These are phyloP conservation scores for Raphanus hybrid DNA, from an alignment of 441 rosid species.

Conservation along the genomic window DNA sequence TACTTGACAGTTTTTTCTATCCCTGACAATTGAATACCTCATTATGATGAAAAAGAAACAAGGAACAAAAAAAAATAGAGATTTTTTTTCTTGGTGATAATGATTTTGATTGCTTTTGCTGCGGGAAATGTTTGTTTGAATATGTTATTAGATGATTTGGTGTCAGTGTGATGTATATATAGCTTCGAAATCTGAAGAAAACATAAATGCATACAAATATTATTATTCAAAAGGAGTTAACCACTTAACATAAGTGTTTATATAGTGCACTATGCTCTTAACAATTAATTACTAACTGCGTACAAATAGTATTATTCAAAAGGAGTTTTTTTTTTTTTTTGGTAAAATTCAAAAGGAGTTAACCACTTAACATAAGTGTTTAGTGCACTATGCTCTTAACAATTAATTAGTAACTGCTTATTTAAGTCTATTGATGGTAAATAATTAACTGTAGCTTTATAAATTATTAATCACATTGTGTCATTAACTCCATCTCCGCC, in stretches of 20 bases:
- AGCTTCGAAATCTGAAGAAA: not conserved
- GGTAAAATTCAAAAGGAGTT: slow-evolving; percentile 2
- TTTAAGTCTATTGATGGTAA: not conserved
- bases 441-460: not conserved
- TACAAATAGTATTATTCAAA: not conserved
- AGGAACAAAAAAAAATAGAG: not conserved
- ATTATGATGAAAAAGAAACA: not conserved
- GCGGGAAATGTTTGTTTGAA: not conserved
- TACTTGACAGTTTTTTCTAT: not conserved
- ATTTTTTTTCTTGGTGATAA: no score
- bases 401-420: not conserved
- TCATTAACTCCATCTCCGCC: not conserved
- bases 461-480: not conserved
- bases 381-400: not conserved
- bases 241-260: not conserved
- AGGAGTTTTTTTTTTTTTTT: no score
- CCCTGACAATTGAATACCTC: not conserved
- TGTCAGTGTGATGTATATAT: not conserved
- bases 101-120: not conserved
- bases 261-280: not conserved
- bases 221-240: not conserved
- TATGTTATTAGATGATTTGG: not conserved
- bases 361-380: not conserved
- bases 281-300: not conserved
- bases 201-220: not conserved